phyloP scores from a whole-genome alignment of 1,284 basidiomycete genomes.

The Tremellales sp. region DNA sequence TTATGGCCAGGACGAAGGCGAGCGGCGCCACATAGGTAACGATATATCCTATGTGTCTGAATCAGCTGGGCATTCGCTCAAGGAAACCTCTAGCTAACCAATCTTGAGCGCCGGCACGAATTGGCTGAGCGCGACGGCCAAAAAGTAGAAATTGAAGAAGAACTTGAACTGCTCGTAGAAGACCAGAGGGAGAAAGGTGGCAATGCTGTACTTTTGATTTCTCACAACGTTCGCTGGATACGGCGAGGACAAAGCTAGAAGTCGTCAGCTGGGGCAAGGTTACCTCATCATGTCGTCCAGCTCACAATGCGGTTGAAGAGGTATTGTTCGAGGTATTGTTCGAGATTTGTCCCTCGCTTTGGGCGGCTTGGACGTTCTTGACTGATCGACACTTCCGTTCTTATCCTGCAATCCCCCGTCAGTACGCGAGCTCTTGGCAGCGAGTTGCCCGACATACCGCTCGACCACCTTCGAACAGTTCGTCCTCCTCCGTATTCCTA shows the following conservation, averaged over 20 bases:
- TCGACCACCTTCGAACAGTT: slow-evolving; percentile 8
- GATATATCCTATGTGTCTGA: slow-evolving; percentile 69
- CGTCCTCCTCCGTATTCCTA: slow-evolving; percentile 12
- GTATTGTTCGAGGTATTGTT: slow-evolving; percentile 72
- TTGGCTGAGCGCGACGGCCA: slow-evolving; percentile 92
- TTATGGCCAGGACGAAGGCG: slow-evolving; percentile 88
- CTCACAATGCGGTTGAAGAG: slow-evolving; percentile 68
- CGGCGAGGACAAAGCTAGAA: slow-evolving; percentile 26
- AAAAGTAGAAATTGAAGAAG: slow-evolving; percentile 99
- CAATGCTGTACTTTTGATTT: slow-evolving; percentile 96
- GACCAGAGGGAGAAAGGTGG: slow-evolving; percentile 92
- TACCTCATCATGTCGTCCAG: slow-evolving; percentile 1
- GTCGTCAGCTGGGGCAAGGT: neutral
- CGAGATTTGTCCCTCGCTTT: slow-evolving; percentile 63
- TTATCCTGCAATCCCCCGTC: neutral
- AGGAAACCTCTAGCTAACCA: slow-evolving; percentile 66
- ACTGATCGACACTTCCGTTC: neutral
- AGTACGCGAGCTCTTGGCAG: slow-evolving; percentile 4
- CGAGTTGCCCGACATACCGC: slow-evolving; percentile 1
- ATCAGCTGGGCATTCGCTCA: neutral
- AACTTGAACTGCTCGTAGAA: slow-evolving; percentile 99
- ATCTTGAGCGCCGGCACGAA: slow-evolving; percentile 96
- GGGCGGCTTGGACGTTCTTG: slow-evolving; percentile 3
- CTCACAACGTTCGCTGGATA: slow-evolving; percentile 76
- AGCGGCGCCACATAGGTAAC: slow-evolving; percentile 94